Evolutionary conservation across 1,139 yeast genomes (phyloP).

Genomic region (Yamadazyma mexicana): DNA sequence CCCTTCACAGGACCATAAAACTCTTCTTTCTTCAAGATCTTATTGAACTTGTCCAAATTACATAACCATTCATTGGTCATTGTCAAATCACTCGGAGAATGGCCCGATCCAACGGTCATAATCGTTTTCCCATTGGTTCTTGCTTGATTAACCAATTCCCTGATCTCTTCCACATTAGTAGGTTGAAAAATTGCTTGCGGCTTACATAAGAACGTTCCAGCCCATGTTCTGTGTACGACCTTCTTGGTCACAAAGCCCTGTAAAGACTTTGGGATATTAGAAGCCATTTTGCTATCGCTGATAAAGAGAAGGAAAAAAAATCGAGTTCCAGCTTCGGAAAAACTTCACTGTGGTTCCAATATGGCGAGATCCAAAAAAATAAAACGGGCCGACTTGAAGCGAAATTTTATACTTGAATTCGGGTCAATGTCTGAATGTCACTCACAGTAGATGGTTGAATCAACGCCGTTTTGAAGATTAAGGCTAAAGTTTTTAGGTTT

Average conservation of each 20-base stretch:
- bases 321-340: neutral
- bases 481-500: neutral
- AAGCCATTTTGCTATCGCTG: no score
- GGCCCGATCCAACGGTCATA: conserved; percentile 91
- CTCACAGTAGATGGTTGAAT: no score
- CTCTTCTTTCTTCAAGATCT: conserved; percentile 45
- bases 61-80: conserved; percentile 89
- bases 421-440: no score
- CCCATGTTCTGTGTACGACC: conserved; percentile 76
- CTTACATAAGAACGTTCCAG: conserved; percentile 76
- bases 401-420: no score
- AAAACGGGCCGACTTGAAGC: neutral
- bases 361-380: neutral
- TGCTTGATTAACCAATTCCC: conserved; percentile 66
- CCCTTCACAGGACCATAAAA: conserved; percentile 36
- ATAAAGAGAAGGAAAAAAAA: neutral
- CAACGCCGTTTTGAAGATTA: no score
- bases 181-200: conserved; percentile 87
- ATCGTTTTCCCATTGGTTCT: conserved; percentile 59
- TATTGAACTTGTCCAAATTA: conserved; percentile 74
- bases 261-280: conserved; percentile 30
- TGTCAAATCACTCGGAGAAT: conserved; percentile 90
- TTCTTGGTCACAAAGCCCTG: conserved; percentile 37
- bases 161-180: conserved; percentile 58
- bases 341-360: neutral